These are phyloP conservation scores for Penstemon eatonii DNA, from an alignment of 257 asterid species.

Conservation along the genomic window DNA sequence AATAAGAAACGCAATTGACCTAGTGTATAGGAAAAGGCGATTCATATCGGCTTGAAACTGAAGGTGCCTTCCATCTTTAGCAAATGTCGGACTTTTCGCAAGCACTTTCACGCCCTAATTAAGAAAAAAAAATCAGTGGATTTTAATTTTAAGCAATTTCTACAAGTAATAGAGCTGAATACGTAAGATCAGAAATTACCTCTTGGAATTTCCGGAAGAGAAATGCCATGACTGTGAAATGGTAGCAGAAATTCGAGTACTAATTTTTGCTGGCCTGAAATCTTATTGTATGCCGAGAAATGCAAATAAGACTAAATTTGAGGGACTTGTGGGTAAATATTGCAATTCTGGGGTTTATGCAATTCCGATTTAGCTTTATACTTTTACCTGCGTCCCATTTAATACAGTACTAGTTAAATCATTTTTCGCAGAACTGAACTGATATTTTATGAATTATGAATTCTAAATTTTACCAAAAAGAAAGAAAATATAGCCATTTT, in stretches of 20 bases:
- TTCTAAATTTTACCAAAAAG: too few species aligned
- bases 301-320: slow-evolving; percentile 7
- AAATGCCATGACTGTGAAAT: slow-evolving; percentile 42
- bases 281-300: neutral
- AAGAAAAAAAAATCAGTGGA: slow-evolving; percentile 13
- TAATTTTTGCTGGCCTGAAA: slow-evolving; percentile 18
- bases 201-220: slow-evolving; percentile 55
- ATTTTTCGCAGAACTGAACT: too few species aligned
- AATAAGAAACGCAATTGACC: slow-evolving; percentile 42
- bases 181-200: slow-evolving; percentile 33
- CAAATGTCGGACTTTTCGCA: slow-evolving; percentile 83
- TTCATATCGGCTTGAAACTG: slow-evolving; percentile 85
- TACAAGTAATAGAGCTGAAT: neutral
- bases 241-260: slow-evolving; percentile 22
- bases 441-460: too few species aligned
- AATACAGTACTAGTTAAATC: too few species aligned
- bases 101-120: slow-evolving; percentile 80
- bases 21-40: slow-evolving; percentile 74
- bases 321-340: slow-evolving; percentile 23
- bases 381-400: too few species aligned
- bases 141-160: slow-evolving; percentile 19
- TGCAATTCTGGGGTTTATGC: slow-evolving; percentile 9
- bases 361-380: too few species aligned
- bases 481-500: too few species aligned
- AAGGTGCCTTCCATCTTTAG: slow-evolving; percentile 59